Evolutionary conservation across 1,284 basidiomycete species (phyloP), one percentile per base, ranked within the genome.

Genomic region (Neolentinus lepideus): DNA sequence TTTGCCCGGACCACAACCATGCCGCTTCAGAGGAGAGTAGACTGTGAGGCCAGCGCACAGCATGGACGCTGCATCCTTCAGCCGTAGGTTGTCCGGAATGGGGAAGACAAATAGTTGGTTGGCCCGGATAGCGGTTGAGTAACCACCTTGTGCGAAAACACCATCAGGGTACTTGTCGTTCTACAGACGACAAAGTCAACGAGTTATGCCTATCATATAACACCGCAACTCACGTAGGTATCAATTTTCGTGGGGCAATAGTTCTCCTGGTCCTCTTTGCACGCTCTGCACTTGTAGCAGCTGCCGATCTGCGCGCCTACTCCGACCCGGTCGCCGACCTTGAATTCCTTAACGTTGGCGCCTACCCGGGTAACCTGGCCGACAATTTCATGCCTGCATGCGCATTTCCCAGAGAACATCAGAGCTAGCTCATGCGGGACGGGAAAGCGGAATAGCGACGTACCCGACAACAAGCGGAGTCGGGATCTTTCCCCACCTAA

Each of bases 81-180:
- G 75, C 43, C 75, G 68, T 54, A 90, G 68, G 10, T 63, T 73
- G 2, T 86, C 79, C 0, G 88, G 87, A 54, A 91, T 80, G 16
- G 79, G 76, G 70, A 89, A 88, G 46, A 85, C 84, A 64, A 85
- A 90, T 59, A 76, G 78, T 62, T 87, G 75, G 61, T 87, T 79
- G 0, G 80, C 84, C 50, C 85, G 80, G 58, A 87, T 80, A 58
- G 76, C 79, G 33, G 81, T 84, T 3, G 81, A 77, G 71, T 87
- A 89, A 10, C 88, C 88, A 54, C 81, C 83, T 57, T 78, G 72
- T 55, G 76, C 72, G 63, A 77, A 71, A 14, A 76, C 72, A 12
- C 79, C 80, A 60, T 80, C 82, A 52, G 73, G 76, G 66, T 82
- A 84, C 53, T 24, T 11, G 27, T 19, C 33, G 51, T 26, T 21